Conservation (phyloP, 2,329 filamentous ascomycete species). For the Cytospora leucostoma region DNA sequence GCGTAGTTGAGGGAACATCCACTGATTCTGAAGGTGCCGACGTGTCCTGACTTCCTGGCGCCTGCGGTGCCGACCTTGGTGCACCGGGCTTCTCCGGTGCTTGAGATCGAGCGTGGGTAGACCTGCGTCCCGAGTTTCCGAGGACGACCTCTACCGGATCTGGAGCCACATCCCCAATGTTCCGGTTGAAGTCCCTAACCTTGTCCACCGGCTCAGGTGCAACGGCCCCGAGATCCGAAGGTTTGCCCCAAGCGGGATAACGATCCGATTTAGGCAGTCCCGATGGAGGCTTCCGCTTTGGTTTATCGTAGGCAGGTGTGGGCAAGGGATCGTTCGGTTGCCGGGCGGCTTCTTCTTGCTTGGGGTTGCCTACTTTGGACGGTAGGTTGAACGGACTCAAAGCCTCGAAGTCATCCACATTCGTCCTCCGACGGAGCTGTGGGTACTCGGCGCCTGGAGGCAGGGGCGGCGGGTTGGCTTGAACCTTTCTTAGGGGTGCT, state of each 20-base stretch:
- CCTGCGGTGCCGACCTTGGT: neutral
- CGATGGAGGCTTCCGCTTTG: neutral
- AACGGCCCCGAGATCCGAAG: neutral
- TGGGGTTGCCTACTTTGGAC: neutral
- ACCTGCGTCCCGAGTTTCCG: too few relatives aligned
- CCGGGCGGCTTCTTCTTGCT: neutral
- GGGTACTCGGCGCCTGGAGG: constrained; percentile 12
- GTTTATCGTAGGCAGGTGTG: neutral
- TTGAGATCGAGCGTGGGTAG: neutral
- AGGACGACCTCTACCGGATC: neutral
- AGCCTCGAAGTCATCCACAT: constrained; percentile 20
- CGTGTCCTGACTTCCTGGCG: neutral
- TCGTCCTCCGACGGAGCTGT: constrained; percentile 16
- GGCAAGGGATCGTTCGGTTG: neutral
- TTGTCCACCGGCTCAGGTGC: constrained; percentile 1
- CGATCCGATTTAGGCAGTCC: neutral
- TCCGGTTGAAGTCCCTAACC: too few relatives aligned
- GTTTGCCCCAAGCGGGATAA: constrained; percentile 1
- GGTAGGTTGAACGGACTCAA: constrained; percentile 27
- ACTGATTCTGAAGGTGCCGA: neutral
- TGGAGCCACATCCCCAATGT: neutral
- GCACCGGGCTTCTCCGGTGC: neutral
- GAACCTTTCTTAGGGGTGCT: neutral
- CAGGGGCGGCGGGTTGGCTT: neutral
- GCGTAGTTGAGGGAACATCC: constrained; percentile 6